Conservation (phyloP, 169 alveolate species). For the Nephromyces sp. region DNA sequence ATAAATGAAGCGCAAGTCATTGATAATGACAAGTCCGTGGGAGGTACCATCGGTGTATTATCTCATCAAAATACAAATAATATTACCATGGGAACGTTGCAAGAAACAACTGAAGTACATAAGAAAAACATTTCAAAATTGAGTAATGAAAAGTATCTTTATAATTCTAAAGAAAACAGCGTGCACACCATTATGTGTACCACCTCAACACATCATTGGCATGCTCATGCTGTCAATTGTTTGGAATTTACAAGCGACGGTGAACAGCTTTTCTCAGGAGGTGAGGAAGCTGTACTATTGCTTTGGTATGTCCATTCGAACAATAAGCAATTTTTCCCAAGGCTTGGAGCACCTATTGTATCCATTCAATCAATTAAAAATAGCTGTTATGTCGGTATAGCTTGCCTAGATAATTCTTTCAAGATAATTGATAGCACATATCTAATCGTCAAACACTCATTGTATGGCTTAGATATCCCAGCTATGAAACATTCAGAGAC, state of each 20-base stretch:
- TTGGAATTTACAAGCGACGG: slow-evolving; percentile 49
- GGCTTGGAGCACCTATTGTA: slow-evolving; percentile 53
- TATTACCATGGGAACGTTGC: background rate
- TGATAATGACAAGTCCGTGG: background rate
- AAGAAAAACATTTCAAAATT: too few species aligned
- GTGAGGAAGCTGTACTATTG: slow-evolving; percentile 71
- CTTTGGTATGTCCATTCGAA: slow-evolving; percentile 48
- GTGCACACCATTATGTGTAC: too few species aligned
- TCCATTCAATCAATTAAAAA: too few species aligned
- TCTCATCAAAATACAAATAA: background rate
- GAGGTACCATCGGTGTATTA: background rate
- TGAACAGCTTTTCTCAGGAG: slow-evolving; percentile 57
- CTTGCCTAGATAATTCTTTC: slow-evolving; percentile 24
- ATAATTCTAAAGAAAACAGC: background rate
- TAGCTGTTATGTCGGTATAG: background rate
- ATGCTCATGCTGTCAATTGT: slow-evolving; percentile 53
- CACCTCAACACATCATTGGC: slow-evolving; percentile 56
- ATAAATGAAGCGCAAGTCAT: background rate
- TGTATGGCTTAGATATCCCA: slow-evolving; percentile 22
- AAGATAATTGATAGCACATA: background rate
- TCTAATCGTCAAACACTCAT: background rate
- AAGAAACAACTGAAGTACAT: background rate
- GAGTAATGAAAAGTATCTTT: background rate
- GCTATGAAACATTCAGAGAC: too few species aligned
- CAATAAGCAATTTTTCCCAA: slow-evolving; percentile 55